Conservation (phyloP, 2,329 filamentous ascomycete genomes). For the Scedosporium apiospermum region DNA sequence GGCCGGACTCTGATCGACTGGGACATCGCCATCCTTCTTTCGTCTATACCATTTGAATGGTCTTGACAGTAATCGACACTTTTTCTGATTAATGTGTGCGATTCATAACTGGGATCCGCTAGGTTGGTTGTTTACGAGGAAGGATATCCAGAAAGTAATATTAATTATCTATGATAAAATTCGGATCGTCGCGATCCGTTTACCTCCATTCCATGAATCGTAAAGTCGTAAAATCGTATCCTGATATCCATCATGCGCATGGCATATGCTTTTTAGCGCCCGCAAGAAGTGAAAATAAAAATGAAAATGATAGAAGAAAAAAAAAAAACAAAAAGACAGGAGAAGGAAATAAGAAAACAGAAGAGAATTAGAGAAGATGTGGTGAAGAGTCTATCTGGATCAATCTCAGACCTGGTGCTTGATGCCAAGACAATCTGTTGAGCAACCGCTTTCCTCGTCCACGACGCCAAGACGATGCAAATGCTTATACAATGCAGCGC, state of each 20-base stretch:
- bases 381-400: neutral
- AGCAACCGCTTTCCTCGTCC: conserved; percentile 11
- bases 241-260: too few species aligned
- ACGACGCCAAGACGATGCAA: conserved; percentile 25
- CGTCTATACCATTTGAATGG: conserved; percentile 21
- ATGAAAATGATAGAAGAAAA: neutral
- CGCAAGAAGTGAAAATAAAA: neutral
- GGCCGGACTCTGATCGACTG: conserved; percentile 20
- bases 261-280: too few species aligned
- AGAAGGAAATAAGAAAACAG: neutral
- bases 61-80: too few species aligned
- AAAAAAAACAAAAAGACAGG: neutral
- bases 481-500: conserved; percentile 36
- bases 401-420: neutral
- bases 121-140: too few species aligned
- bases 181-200: too few species aligned
- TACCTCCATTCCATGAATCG: too few species aligned
- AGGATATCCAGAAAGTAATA: too few species aligned
- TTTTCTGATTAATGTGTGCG: too few species aligned
- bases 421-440: neutral
- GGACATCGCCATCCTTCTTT: conserved; percentile 30
- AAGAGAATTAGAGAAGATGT: neutral
- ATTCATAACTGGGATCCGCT: too few species aligned
- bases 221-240: too few species aligned
- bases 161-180: too few species aligned